Percentiles rank a stretch among this genome's conserved stretches.
Evolutionary conservation across 2,329 filamentous ascomycete species (phyloP).

Genomic region (Cladosporium austrohemisphaericum): DNA sequence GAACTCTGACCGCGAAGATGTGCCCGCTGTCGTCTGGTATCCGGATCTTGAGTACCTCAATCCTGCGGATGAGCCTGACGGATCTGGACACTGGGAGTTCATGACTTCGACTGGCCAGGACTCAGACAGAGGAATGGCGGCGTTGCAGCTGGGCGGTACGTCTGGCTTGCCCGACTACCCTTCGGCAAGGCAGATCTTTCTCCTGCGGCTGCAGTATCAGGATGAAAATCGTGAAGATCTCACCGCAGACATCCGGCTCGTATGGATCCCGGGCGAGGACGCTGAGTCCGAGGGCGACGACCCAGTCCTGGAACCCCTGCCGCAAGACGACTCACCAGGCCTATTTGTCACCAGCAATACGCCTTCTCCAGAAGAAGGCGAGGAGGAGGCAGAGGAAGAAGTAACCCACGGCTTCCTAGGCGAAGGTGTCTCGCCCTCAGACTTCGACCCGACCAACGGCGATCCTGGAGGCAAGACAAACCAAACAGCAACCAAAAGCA

Average conservation of each 20-base stretch:
- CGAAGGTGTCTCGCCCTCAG: background rate
- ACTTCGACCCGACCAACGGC: conserved; percentile 19
- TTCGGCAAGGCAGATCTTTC: conserved; percentile 19
- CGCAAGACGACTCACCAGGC: background rate
- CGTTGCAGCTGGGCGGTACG: conserved; percentile 14
- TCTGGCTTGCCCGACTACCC: conserved; percentile 7
- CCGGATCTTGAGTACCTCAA: conserved; percentile 12
- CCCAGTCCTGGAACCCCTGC: background rate
- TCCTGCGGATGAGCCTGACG: conserved; percentile 14
- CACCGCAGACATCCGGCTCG: conserved; percentile 16
- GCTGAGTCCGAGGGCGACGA: background rate
- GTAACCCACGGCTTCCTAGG: background rate
- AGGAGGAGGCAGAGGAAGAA: background rate
- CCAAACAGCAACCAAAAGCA: conserved; percentile 14
- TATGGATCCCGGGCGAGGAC: conserved; percentile 16
- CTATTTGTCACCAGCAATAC: background rate
- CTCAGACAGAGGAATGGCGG: conserved; percentile 10
- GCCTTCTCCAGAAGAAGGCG: background rate
- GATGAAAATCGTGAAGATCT: conserved; percentile 8
- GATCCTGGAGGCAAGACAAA: conserved; percentile 15
- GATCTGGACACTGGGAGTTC: conserved; percentile 18
- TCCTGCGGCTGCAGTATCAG: conserved; percentile 12
- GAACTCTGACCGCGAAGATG: background rate
- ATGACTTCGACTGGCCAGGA: conserved; percentile 8
- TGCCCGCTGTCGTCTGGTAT: conserved; percentile 8